Conservation (phyloP, 129 eudicot species). For the Helianthus tuberosus region DNA sequence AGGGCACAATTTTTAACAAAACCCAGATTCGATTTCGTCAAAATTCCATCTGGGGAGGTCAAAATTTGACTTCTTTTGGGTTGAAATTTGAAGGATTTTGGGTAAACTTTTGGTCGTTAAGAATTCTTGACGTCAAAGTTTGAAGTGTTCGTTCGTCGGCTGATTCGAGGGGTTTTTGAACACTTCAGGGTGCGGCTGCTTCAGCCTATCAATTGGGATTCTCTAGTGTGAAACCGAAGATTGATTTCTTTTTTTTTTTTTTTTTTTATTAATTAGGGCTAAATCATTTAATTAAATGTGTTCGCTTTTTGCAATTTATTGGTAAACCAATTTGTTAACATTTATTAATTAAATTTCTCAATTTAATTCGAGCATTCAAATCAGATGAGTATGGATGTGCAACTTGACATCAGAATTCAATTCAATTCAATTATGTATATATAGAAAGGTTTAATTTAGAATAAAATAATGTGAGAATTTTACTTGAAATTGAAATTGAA, state of each 20-base stretch:
- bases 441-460: too few species aligned
- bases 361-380: too few species aligned
- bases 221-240: slow-evolving; percentile 11
- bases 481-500: too few species aligned
- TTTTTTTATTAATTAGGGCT: not conserved
- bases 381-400: too few species aligned
- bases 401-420: too few species aligned
- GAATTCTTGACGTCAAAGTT: not conserved
- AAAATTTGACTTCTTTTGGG: slow-evolving; percentile 1
- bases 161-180: not conserved
- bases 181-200: not conserved
- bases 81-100: not conserved
- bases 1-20: not conserved
- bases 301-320: not conserved
- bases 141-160: not conserved
- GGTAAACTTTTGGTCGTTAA: not conserved
- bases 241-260: not conserved
- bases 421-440: too few species aligned
- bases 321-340: too few species aligned
- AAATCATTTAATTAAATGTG: not conserved
- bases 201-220: not conserved
- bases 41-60: slow-evolving; percentile 15
- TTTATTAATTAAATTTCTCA: too few species aligned
- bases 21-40: slow-evolving; percentile 12
- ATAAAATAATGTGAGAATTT: too few species aligned